These are phyloP conservation scores for Sesbania bispinosa DNA, from an alignment of 306 rosid species.

Conservation along the genomic window DNA sequence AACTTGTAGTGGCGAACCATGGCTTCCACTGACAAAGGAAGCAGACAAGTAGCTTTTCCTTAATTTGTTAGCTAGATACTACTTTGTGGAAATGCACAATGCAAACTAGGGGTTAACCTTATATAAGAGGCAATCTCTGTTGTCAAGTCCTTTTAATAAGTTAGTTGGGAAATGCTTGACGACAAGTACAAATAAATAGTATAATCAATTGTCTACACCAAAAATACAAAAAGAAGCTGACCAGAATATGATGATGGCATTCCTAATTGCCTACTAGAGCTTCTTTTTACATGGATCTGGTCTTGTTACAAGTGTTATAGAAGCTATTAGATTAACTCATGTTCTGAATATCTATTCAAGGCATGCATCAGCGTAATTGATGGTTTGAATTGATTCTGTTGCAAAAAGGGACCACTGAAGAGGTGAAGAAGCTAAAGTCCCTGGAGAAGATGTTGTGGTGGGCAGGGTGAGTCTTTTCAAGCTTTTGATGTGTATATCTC, in stretches of 20 bases:
- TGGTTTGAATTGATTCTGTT: conserved; percentile 6
- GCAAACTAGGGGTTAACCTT: conserved; percentile 25
- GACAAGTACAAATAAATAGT: too few relatives aligned
- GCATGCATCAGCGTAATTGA: neutral
- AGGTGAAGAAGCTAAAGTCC: conserved; percentile 84
- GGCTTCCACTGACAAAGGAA: conserved; percentile 33
- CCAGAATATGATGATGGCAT: neutral
- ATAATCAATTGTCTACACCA: too few relatives aligned
- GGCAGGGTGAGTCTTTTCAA: conserved; percentile 51
- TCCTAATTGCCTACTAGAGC: neutral
- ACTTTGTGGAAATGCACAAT: conserved; percentile 13
- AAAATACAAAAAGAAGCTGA: too few relatives aligned
- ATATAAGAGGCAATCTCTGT: conserved; percentile 31
- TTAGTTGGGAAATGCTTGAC: conserved; percentile 19
- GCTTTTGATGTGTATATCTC: neutral
- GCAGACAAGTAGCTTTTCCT: conserved; percentile 14
- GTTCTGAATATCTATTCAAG: neutral
- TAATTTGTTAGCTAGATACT: neutral
- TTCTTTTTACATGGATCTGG: conserved; percentile 14
- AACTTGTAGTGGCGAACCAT: conserved; percentile 44
- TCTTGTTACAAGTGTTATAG: neutral
- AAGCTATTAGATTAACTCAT: neutral
- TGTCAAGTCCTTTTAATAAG: conserved; percentile 31
- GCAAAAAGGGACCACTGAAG: conserved; percentile 78
- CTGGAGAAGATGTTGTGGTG: conserved; percentile 75